phyloP scores from a whole-genome alignment of 371 early-diverging fungal species.

The Coemansia sp. region DNA sequence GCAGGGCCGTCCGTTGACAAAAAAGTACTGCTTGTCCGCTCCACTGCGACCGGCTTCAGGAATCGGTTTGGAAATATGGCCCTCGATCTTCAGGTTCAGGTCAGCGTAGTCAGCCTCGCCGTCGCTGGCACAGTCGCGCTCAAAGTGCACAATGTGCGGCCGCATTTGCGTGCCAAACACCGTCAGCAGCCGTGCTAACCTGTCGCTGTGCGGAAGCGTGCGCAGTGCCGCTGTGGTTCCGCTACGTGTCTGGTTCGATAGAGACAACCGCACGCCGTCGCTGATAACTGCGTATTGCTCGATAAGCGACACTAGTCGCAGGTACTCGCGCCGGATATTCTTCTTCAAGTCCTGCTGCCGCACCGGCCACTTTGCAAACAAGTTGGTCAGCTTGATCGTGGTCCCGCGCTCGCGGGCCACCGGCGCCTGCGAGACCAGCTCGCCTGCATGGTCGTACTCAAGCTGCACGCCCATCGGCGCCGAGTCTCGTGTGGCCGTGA shows the following conservation, averaged over 20 bases:
- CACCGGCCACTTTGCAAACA: constrained; percentile 90
- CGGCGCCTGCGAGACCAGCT: constrained; percentile 27
- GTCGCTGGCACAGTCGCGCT: constrained; percentile 39
- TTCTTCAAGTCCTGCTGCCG: constrained; percentile 82
- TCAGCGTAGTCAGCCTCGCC: neutral
- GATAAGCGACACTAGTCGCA: constrained; percentile 73
- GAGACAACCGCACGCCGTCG: constrained; percentile 63
- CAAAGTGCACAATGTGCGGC: constrained; percentile 58
- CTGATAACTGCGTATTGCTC: constrained; percentile 86
- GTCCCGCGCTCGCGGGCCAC: constrained; percentile 70
- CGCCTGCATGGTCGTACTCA: constrained; percentile 67
- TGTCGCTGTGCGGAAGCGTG: constrained; percentile 20
- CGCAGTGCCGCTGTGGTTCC: constrained; percentile 26
- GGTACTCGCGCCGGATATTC: constrained; percentile 77
- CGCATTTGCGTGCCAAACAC: constrained; percentile 70
- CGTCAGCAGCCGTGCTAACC: constrained; percentile 66
- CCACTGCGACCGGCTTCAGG: constrained; percentile 70
- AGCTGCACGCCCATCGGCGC: constrained; percentile 68
- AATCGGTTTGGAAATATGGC: constrained; percentile 67
- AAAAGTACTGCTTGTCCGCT: constrained; percentile 83
- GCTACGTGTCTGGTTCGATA: constrained; percentile 69
- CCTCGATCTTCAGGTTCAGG: constrained; percentile 45
- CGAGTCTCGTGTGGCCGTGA: constrained; percentile 66
- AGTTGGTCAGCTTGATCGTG: constrained; percentile 68
- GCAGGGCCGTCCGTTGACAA: constrained; percentile 88